Conservation (phyloP, 805 yeast genomes). For the Brettanomyces sp. region DNA sequence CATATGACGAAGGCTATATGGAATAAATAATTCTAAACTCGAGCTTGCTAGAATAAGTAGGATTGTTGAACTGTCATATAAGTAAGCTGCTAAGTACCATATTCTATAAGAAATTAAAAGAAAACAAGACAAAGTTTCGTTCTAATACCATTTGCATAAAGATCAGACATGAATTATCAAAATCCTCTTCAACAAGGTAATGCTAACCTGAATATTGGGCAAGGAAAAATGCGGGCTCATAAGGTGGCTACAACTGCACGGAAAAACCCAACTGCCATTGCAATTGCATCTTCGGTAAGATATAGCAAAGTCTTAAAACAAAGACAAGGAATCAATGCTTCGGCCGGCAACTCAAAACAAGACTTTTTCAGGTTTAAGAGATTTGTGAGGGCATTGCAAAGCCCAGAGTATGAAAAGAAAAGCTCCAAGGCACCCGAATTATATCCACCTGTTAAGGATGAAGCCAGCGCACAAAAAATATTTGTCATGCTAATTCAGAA, state of each 20-base stretch:
- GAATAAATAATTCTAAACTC: too few species aligned
- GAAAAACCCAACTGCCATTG: conserved; percentile 48
- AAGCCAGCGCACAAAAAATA: conserved; percentile 48
- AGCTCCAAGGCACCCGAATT: conserved; percentile 26
- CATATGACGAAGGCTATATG: too few species aligned
- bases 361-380: conserved; percentile 88
- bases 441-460: conserved; percentile 35
- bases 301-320: conserved; percentile 61
- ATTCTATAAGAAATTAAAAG: too few species aligned
- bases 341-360: conserved; percentile 56
- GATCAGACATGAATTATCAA: too few species aligned
- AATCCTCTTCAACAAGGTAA: too few species aligned
- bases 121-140: too few species aligned
- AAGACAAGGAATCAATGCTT: conserved; percentile 50
- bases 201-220: too few species aligned
- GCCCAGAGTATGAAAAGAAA: conserved; percentile 52
- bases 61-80: too few species aligned
- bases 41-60: too few species aligned
- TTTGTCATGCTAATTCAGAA: conserved; percentile 62
- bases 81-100: too few species aligned
- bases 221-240: conserved; percentile 8
- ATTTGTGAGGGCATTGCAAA: conserved; percentile 64
- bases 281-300: conserved; percentile 65
- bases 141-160: too few species aligned
- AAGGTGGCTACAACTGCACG: conserved; percentile 15